Percentiles rank a stretch among this genome's conserved stretches.
phyloP scores from a whole-genome alignment of 2,329 filamentous ascomycete genomes.

The Aspergillus udagawae region DNA sequence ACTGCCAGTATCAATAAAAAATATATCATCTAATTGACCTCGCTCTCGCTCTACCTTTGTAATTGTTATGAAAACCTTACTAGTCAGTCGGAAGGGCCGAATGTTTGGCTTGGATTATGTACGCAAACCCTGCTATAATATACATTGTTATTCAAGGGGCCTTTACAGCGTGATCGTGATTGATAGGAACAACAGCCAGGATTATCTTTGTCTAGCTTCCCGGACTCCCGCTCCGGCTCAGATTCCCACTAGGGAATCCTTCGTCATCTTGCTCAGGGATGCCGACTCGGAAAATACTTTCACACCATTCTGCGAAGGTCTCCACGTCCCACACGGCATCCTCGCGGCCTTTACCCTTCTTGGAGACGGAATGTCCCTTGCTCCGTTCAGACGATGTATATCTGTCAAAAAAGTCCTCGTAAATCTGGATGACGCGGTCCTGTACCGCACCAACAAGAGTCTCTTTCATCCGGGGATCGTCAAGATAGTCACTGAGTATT shows the following conservation, averaged over 20 bases:
- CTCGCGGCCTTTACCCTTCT: conserved; percentile 58
- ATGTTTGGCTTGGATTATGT: background rate
- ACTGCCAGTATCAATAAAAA: background rate
- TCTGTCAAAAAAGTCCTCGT: conserved; percentile 61
- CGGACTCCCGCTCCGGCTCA: conserved; percentile 13
- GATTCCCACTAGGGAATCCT: conserved; percentile 5
- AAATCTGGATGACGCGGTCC: conserved; percentile 58
- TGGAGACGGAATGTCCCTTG: conserved; percentile 32
- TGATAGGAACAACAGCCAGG: background rate
- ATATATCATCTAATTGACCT: background rate
- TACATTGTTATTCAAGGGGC: background rate
- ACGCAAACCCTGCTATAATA: background rate
- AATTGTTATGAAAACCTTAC: background rate
- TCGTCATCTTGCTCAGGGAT: conserved; percentile 24
- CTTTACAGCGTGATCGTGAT: background rate
- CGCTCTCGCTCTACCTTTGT: background rate
- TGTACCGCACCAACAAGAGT: conserved; percentile 64
- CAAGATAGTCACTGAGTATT: conserved; percentile 60
- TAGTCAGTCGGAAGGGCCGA: background rate
- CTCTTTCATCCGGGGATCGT: conserved; percentile 61
- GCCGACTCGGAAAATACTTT: conserved; percentile 56
- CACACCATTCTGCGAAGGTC: conserved; percentile 61
- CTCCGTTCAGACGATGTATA: conserved; percentile 41
- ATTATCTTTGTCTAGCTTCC: background rate
- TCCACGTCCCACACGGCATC: conserved; percentile 63